A percentile compares a stretch with the other conserved stretches of the same genome.
phyloP scores from a whole-genome alignment of 1,284 basidiomycete genomes.

The Mycosarcoma maydis region DNA sequence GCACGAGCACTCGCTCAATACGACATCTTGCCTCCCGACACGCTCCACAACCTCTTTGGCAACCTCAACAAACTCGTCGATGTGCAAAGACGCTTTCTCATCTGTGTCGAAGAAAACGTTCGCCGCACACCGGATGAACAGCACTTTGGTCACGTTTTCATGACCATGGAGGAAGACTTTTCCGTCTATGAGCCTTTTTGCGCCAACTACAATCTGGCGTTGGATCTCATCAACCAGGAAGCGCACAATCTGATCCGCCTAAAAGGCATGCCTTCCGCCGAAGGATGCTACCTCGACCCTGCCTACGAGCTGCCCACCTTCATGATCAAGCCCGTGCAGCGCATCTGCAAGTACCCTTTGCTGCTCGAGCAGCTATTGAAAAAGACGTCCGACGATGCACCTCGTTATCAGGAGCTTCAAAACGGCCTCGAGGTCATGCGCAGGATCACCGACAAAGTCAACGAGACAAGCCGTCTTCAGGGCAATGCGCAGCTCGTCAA shows the following conservation, averaged over 20 bases:
- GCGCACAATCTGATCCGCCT: slow-evolving; percentile 50
- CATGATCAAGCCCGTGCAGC: slow-evolving; percentile 80
- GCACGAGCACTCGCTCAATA: slow-evolving; percentile 74
- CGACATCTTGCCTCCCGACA: slow-evolving; percentile 89
- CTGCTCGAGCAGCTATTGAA: slow-evolving; percentile 75
- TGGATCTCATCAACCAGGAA: slow-evolving; percentile 77
- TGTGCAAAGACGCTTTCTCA: slow-evolving; percentile 95
- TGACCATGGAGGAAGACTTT: slow-evolving; percentile 79
- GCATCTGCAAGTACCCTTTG: slow-evolving; percentile 80
- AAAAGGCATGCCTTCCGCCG: slow-evolving; percentile 52
- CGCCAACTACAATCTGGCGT: slow-evolving; percentile 79
- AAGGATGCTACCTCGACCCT: slow-evolving; percentile 67
- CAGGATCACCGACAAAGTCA: slow-evolving; percentile 93
- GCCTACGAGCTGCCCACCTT: slow-evolving; percentile 82
- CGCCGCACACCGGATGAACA: slow-evolving; percentile 75
- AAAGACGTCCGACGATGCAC: slow-evolving; percentile 68
- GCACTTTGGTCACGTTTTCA: slow-evolving; percentile 68
- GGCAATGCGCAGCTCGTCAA: slow-evolving; percentile 84
- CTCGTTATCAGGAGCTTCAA: slow-evolving; percentile 78
- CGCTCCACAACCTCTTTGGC: slow-evolving; percentile 93
- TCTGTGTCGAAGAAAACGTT: slow-evolving; percentile 75
- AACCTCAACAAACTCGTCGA: slow-evolving; percentile 94
- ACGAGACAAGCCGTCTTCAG: slow-evolving; percentile 88
- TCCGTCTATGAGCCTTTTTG: slow-evolving; percentile 90
- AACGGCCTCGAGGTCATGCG: slow-evolving; percentile 85